Conservation (phyloP, 257 asterid species). For the Buddleja alternifolia region DNA sequence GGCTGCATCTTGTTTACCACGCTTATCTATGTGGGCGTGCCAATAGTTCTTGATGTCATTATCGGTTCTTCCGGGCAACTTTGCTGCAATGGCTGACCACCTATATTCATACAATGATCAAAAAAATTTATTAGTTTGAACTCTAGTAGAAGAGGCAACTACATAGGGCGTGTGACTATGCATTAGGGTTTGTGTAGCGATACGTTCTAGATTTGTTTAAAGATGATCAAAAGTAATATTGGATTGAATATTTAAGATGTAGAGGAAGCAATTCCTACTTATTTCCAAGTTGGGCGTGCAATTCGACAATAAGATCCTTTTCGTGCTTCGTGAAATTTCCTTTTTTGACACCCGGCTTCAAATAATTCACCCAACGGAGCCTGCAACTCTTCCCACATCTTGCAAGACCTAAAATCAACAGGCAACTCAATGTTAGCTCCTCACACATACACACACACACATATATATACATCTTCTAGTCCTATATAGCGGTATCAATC, state of each 20-base stretch:
- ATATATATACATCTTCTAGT: too few relatives aligned
- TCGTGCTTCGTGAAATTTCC: constrained; percentile 39
- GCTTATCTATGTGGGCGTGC: constrained; percentile 33
- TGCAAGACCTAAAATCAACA: constrained; percentile 33
- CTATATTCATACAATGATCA: background rate
- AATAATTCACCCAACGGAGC: constrained; percentile 40
- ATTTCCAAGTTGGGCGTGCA: constrained; percentile 37
- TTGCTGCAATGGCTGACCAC: constrained; percentile 41
- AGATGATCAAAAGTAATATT: background rate
- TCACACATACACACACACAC: too few relatives aligned
- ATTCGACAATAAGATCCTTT: constrained; percentile 27
- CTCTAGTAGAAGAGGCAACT: too few relatives aligned
- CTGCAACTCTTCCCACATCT: constrained; percentile 50
- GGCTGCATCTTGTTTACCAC: background rate
- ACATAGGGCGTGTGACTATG: too few relatives aligned
- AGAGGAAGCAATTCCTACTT: constrained; percentile 9
- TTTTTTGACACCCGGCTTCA: constrained; percentile 37
- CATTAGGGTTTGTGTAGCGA: too few relatives aligned
- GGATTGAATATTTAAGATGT: too few relatives aligned
- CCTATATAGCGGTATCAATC: too few relatives aligned
- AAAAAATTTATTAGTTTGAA: background rate
- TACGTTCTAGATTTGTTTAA: background rate
- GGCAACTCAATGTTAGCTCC: background rate
- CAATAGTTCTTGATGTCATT: constrained; percentile 42
- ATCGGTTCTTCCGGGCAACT: constrained; percentile 39